A percentile compares a stretch with the other conserved stretches of the same genome.
Conservation (phyloP, 306 rosid species). For the Dalbergia oliveri region DNA sequence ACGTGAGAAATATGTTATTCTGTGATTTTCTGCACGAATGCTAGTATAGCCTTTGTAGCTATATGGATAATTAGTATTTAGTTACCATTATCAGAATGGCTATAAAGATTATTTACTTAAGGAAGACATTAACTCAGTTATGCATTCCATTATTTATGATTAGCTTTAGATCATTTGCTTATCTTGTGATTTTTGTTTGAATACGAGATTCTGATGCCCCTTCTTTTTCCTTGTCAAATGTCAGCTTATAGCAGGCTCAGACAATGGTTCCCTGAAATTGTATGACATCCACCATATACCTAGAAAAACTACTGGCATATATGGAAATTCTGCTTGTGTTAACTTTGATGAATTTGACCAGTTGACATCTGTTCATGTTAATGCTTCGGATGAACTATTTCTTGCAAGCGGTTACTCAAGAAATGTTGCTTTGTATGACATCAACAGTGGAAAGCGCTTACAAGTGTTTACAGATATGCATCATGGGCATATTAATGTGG, state of each 20-base stretch:
- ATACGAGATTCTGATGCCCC: constrained; percentile 43
- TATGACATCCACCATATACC: constrained; percentile 65
- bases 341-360: constrained; percentile 81
- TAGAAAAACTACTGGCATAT: constrained; percentile 48
- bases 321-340: constrained; percentile 57
- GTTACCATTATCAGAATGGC: constrained; percentile 28
- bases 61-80: constrained; percentile 25
- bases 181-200: constrained; percentile 32
- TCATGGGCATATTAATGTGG: constrained; percentile 82
- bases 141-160: constrained; percentile 34
- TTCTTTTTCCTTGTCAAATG: constrained; percentile 45
- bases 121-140: constrained; percentile 10
- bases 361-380: constrained; percentile 89
- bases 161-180: constrained; percentile 43
- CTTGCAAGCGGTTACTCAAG: constrained; percentile 91
- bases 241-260: constrained; percentile 95
- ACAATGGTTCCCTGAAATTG: constrained; percentile 82
- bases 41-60: constrained; percentile 21
- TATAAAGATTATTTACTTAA: constrained; percentile 20
- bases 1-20: constrained; percentile 5
- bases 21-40: constrained; percentile 39
- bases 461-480: constrained; percentile 85
- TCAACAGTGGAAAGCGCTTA: constrained; percentile 68
- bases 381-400: constrained; percentile 77
- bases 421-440: constrained; percentile 86